Evolutionary conservation across 208 protist species (phyloP), one percentile per base, ranked within the genome.

Genomic region (Trypanosoma rangeli): DNA sequence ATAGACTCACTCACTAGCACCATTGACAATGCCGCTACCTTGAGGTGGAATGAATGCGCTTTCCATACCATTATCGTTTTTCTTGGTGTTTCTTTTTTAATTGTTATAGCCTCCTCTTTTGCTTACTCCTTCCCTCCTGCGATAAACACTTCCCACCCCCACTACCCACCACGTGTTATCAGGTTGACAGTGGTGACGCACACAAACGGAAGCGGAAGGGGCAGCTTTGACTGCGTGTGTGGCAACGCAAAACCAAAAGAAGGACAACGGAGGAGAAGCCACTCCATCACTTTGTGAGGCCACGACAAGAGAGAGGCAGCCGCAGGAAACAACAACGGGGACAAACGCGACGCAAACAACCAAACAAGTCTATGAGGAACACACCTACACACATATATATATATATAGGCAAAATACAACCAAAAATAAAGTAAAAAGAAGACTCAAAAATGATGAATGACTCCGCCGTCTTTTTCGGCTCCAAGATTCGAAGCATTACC

Each of bases 1-100:
- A 89, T 71, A 15, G 76, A 82, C 62, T 86, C 81, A 35, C 73
- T 80, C 37, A 87, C 69, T 20, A 90, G 59, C 61, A 90, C 81
- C 59, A 61, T 77, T 8, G 72, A 83, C 28, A 80, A 50, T 20
- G 66, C 64, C 12, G 64, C 64, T 39, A 70, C 18, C 35, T 61
- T 70, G 16, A 35, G 29, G 24, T 28, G 18, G 48, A 70, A 70
- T 2, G 35, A 44, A 16, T 70, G n/a, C n/a, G 54, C 10, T 42
- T 62, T 60, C 39, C 4, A 39, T n/a, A 33, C 44, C 35, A 29
- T 28, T 1, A 22, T 44, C 20, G 15, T 33, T 7, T n/a, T 37
- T 16, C 33, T 56, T 44, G 48, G 37, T 60, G 46, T 68, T 54
- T 31, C n/a, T 13, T 55, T 28, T 39, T 13, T 42, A 10, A 42